Evolutionary conservation across 2,329 filamentous ascomycete species (phyloP), one percentile per base, ranked within the genome.

Genomic region (Aspergillus sp.): DNA sequence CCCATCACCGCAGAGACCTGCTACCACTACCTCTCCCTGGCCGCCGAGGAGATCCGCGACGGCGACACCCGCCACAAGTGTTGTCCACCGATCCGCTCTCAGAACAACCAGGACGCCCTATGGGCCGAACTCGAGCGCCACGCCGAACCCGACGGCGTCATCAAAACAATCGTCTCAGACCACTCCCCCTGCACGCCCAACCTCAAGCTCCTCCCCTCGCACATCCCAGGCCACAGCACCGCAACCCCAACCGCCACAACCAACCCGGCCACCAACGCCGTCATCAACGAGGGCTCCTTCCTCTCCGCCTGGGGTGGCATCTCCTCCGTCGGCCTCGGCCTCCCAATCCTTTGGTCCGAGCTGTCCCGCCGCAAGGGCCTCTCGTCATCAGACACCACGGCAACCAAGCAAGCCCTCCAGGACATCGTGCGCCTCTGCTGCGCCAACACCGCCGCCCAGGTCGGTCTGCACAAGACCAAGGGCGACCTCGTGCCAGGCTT

Each of bases 301-400:
- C 95, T 98, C 77, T 86, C 89, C 4, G 93, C 93, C 1, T 99
- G 95, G 95, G 95, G 95, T 54, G 95, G 95, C 14, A 96, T 99
- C 69, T 93, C 90, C 4, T 95, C 90, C 4, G 93, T 99, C 17
- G 95, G 95, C 0, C 84, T 99, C 1, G 95, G 95, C 0, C 82
- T 99, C 4, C 91, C 91, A 4, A 96, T 99, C 63, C 82, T 99
- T 6, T 89, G 93, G 86, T 93, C 91, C 0, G 87, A 91, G 45
- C 83, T 90, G 33, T 80, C 82, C 70, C 82, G 85, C 62, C 83
- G 90, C 41, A 78, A 84, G 44, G 76, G 82, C 33, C 62, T 75
- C 49, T 69, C 67, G 7, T 73, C 79, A 8, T 72, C 73, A 37
- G 67, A 68, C 37, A 62, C 71, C 46, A 58, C 75, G 77, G 64